Conservation (phyloP, 305 asterid species). For the Solanum aculeatissimum region DNA sequence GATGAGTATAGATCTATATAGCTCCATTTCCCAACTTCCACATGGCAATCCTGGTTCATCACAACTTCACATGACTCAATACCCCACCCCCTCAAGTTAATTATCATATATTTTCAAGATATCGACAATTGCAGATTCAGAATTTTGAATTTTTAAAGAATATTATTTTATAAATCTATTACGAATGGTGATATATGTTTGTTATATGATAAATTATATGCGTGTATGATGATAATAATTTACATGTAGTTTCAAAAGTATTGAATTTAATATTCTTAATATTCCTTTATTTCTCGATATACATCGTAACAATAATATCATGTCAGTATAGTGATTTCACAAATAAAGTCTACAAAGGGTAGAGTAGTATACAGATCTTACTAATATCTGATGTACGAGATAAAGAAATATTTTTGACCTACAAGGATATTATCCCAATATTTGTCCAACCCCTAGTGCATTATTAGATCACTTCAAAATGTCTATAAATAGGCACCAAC, state of each 20-base stretch:
- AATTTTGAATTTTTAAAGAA: neutral
- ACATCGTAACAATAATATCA: neutral
- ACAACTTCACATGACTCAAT: neutral
- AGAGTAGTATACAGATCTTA: neutral
- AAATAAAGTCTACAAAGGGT: no score
- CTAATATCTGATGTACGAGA: neutral
- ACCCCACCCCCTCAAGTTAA: neutral
- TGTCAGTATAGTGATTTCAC: neutral
- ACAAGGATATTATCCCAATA: neutral
- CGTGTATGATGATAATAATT: no score
- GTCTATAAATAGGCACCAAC: neutral
- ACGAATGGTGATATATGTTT: neutral
- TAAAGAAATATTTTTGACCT: neutral
- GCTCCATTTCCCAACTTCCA: neutral
- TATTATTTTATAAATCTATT: neutral
- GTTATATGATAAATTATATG: neutral
- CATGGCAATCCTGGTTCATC: slow-evolving; percentile 8
- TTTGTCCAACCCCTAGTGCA: neutral
- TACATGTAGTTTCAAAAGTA: no score
- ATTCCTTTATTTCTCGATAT: neutral
- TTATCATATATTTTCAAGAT: neutral
- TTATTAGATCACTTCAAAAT: neutral
- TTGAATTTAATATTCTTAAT: no score
- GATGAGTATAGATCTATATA: neutral
- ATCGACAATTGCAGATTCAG: neutral